Base-by-base conservation (phyloP, 2,329 filamentous ascomycete species). In the Sphaerulina musiva region DNA sequence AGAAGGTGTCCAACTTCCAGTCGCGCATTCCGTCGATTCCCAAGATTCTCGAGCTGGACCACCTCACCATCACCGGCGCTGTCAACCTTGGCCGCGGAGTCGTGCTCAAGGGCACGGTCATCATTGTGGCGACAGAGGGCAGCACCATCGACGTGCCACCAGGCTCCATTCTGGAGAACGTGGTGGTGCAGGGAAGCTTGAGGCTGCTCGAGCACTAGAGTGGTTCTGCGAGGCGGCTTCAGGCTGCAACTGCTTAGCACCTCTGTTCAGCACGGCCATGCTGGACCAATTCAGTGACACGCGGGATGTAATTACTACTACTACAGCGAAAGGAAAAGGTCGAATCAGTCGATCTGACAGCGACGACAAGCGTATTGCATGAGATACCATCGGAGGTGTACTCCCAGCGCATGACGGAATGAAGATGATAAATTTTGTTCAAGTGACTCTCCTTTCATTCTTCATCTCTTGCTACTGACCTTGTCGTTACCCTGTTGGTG, bases 1-100 rank as follows among this genome's bases (percentile, higher is more conserved):
- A 98, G 87, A 98, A 98, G 85, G 93, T 98, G 39, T 97, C 92
- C 1, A 93, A 90, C 78, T 95, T 95, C 81, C 86, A 90, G 78
- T 85, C 89, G 75, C 86, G 86, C 70, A 91, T 95, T 64, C 80
- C 86, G 9, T 89, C 85, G 61, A 95, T 95, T 67, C 89, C 89
- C 69, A 91, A 89, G 81, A 91, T 95, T 66, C 83, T 93, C 63
- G 89, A 95, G 78, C 82, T 93, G 46, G 89, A 95, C 70, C 93
- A 98, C 72, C 82, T 98, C 56, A 98, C 93, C 70, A 95, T 98
- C 67, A 98, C 93, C 36, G 93, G 93, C 70, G 89, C 90, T 43
- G 93, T 98, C 73, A 97, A 96, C 78, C 83, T 98, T 53, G 92
- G 92, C 62, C 89, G 93, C 51, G 92, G 92, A 53, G 93, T 98